Evolutionary conservation across 306 rosid genomes (phyloP).

Genomic region (Pyrus communis): DNA sequence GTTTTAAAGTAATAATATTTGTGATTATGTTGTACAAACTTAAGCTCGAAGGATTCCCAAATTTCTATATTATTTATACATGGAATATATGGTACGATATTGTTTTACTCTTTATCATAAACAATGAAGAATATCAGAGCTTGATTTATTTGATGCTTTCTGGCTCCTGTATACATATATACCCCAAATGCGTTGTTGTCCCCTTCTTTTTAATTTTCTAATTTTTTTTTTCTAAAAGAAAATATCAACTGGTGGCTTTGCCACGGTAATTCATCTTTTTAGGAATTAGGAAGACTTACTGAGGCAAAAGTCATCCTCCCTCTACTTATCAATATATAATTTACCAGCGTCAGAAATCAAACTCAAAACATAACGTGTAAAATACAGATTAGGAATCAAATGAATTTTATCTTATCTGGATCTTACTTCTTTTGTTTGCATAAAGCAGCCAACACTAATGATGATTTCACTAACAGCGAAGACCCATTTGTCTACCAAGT

Average conservation of each 20-base stretch:
- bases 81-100: background rate
- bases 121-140: background rate
- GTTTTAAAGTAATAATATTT: background rate
- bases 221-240: no score
- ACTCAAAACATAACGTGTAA: no score
- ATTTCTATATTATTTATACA: background rate
- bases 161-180: background rate
- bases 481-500: constrained; percentile 33
- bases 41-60: background rate
- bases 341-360: no score
- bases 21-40: background rate
- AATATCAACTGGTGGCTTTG: no score
- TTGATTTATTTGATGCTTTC: constrained; percentile 8
- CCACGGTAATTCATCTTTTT: no score
- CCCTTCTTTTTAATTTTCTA: background rate
- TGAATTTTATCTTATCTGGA: constrained; percentile 17
- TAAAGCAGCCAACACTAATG: constrained; percentile 21
- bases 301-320: no score
- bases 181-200: constrained; percentile 17
- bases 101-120: background rate
- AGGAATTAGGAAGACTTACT: no score
- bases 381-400: no score
- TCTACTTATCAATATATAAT: no score
- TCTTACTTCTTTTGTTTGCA: constrained; percentile 6
- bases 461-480: constrained; percentile 29